Evolutionary conservation across 306 rosid species (phyloP), one percentile per base, ranked within the genome.

Genomic region (Canavalia ensiformis): DNA sequence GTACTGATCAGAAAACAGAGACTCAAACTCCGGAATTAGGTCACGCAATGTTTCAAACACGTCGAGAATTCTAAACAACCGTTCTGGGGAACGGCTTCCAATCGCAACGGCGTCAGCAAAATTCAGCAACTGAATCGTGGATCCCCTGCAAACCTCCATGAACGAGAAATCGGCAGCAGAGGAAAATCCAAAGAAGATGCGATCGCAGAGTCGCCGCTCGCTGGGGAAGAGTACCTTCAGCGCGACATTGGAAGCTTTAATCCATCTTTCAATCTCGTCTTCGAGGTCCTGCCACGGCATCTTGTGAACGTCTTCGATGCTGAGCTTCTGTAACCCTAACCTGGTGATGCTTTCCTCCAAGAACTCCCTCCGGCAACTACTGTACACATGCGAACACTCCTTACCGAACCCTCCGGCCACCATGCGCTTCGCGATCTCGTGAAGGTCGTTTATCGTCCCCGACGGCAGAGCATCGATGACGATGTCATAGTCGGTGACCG

Each of bases 381-480:
- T 90, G 64, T 91, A 95, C 77, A 92, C 94, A 65, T 92, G 98
- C 3, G 93, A 90, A 58, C 98, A 92, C 90, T 95, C 97, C 77
- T 95, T 95, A n/a, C 90, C 94, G 33, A 90, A 95, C 6, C 97
- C 94, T 1, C 94, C 97, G 4, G 92, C 90, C 52, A 90, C 97
- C 99, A 95, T 95, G 1, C 97, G 92, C 85, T 94, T 90, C 63
- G 97, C 97, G 51, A 95, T 95, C 75, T 95, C 97, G 28, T 93
- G 98, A 46, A 95, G 99, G 31, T 93, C 97, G 77, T 86, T 88
- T 84, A 91, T 83, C 1, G 93, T 92, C 3, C 83, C 94, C 0
- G 97, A 90, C 25, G 99, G 99, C 0, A 95, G 90, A 56, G 97
- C 94, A 9, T 95, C 99, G 41, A 95, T 89, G 33, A 93, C 81